These are phyloP conservation scores for Psidium guajava DNA, from an alignment of 345 rosid species.

Conservation along the genomic window DNA sequence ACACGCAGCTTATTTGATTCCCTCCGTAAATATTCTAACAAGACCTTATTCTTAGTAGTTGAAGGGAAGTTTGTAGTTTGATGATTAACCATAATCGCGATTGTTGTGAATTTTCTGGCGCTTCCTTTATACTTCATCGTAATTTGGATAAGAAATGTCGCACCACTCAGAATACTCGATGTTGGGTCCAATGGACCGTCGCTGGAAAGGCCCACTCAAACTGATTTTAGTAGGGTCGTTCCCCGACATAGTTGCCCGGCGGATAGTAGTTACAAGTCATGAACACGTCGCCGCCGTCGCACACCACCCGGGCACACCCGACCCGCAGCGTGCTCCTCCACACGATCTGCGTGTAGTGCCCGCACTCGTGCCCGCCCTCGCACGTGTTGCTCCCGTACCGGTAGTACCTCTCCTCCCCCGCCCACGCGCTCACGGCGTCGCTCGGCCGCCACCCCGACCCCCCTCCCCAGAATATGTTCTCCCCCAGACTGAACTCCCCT, in stretches of 20 bases:
- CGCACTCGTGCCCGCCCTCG: constrained; percentile 54
- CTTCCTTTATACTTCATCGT: not conserved
- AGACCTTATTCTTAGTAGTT: not conserved
- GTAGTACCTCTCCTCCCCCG: constrained; percentile 64
- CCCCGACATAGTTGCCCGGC: constrained; percentile 71
- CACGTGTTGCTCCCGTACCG: constrained; percentile 43
- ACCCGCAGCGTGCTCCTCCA: constrained; percentile 59
- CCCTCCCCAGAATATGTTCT: constrained; percentile 76
- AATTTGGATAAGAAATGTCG: not conserved
- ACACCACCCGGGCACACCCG: constrained; percentile 73
- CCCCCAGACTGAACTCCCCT: constrained; percentile 54
- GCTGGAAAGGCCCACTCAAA: not conserved
- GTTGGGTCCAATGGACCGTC: not conserved
- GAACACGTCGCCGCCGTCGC: constrained; percentile 69
- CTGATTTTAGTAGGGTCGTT: constrained; percentile 41
- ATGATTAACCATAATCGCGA: not conserved
- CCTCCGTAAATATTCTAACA: not conserved
- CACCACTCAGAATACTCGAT: not conserved
- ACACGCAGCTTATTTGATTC: no score
- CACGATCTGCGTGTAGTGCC: constrained; percentile 82
- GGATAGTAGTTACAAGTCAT: constrained; percentile 94
- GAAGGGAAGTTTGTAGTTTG: not conserved
- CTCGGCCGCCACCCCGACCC: constrained; percentile 52
- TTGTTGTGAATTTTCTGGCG: not conserved
- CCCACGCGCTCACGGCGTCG: constrained; percentile 67